Evolutionary conservation across 2,329 filamentous ascomycete genomes (phyloP).

Genomic region (Aureobasidium sp.): DNA sequence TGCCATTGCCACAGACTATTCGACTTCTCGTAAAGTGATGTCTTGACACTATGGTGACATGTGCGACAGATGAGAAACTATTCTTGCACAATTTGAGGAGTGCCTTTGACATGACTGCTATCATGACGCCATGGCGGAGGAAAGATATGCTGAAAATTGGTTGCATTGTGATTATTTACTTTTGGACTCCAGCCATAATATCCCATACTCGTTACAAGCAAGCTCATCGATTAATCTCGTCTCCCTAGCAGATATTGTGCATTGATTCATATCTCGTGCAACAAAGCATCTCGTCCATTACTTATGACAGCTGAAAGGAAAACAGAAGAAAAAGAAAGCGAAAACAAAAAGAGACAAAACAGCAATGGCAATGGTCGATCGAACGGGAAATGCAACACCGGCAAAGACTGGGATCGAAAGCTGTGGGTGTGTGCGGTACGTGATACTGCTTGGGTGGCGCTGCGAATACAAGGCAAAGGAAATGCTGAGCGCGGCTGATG

Average conservation of each 20-base stretch:
- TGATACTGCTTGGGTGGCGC: background rate
- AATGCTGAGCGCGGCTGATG: background rate
- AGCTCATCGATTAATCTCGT: background rate
- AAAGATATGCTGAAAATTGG: background rate
- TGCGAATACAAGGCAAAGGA: background rate
- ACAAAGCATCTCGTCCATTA: constrained; percentile 5
- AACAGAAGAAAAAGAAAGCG: background rate
- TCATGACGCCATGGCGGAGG: background rate
- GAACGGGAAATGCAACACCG: background rate
- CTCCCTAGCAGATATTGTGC: constrained; percentile 7
- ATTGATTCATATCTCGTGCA: constrained; percentile 9
- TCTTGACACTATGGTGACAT: background rate
- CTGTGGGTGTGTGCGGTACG: background rate
- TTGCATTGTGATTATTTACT: constrained; percentile 8
- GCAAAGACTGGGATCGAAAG: background rate
- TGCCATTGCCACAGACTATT: background rate
- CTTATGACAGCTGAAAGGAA: constrained; percentile 7
- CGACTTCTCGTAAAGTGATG: background rate
- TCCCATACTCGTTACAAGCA: constrained; percentile 9
- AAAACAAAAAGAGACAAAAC: constrained; percentile 2
- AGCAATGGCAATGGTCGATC: constrained; percentile 5
- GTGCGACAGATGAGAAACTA: background rate
- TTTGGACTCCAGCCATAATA: constrained; percentile 10
- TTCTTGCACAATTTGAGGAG: background rate
- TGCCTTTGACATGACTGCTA: background rate